These are phyloP conservation scores for Pythium monospermum DNA, from an alignment of 352 stramenopile genomes.

Conservation along the genomic window DNA sequence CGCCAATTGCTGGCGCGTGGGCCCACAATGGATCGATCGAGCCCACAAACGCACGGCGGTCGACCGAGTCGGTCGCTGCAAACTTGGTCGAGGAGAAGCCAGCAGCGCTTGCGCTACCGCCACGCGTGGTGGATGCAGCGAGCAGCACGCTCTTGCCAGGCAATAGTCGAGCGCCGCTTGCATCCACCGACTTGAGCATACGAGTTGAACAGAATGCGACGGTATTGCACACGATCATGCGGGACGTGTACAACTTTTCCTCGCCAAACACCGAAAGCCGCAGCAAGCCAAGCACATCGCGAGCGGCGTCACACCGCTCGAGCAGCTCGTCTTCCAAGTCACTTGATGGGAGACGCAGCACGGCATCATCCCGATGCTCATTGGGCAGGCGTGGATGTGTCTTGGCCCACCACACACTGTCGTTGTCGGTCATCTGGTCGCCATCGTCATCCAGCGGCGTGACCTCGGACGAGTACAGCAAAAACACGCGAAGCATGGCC, in stretches of 20 bases:
- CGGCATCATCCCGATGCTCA: constrained; percentile 49
- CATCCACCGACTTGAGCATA: constrained; percentile 60
- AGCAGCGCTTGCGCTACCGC: neutral
- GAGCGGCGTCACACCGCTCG: constrained; percentile 13
- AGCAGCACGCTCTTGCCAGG: constrained; percentile 43
- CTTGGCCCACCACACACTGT: constrained; percentile 55
- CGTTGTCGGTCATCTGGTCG: constrained; percentile 25
- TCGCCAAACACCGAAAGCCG: constrained; percentile 67
- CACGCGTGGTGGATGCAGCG: constrained; percentile 33
- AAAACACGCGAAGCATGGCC: constrained; percentile 55
- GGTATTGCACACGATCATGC: constrained; percentile 78
- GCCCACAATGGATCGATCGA: constrained; percentile 60
- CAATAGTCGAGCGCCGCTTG: constrained; percentile 20
- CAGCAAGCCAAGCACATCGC: constrained; percentile 29
- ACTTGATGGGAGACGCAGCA: constrained; percentile 13
- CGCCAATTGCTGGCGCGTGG: constrained; percentile 48
- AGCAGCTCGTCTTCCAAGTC: constrained; percentile 22
- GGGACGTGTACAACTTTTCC: constrained; percentile 73
- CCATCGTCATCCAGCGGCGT: constrained; percentile 29
- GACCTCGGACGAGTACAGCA: constrained; percentile 59
- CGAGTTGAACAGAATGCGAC: constrained; percentile 67
- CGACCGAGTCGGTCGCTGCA: constrained; percentile 43
- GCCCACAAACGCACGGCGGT: constrained; percentile 44
- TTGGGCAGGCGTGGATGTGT: constrained; percentile 28
- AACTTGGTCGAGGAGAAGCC: constrained; percentile 32